Conservation (phyloP, 805 yeast genomes). For the Lipomyces japonicus region DNA sequence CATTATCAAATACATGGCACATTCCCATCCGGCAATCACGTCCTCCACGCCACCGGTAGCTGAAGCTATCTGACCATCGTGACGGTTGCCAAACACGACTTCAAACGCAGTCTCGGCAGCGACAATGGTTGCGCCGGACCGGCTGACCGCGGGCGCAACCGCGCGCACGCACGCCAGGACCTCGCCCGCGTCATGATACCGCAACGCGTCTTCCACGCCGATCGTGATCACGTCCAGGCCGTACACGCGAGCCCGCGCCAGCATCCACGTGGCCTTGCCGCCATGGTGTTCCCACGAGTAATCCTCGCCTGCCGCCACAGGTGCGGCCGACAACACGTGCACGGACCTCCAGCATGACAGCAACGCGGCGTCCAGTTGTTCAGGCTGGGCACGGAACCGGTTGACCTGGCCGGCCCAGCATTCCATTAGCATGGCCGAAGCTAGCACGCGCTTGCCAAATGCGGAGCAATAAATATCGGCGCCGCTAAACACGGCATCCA, state of each 20-base stretch:
- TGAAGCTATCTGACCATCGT: neutral
- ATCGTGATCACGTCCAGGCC: constrained; percentile 9
- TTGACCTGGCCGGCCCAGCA: constrained; percentile 16
- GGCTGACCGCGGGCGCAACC: constrained; percentile 1
- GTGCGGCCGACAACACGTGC: neutral
- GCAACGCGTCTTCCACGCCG: constrained; percentile 14
- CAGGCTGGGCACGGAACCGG: constrained; percentile 9
- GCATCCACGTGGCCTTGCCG: constrained; percentile 19
- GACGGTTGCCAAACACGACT: constrained; percentile 13
- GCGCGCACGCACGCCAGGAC: constrained; percentile 11
- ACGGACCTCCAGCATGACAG: constrained; percentile 9
- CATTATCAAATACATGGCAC: constrained; percentile 16
- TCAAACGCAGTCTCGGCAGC: constrained; percentile 22
- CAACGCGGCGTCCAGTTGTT: constrained; percentile 17
- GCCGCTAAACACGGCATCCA: constrained; percentile 19
- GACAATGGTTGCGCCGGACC: constrained; percentile 6
- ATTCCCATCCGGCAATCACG: constrained; percentile 21
- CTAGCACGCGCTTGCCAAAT: constrained; percentile 30
- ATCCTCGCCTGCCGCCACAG: neutral
- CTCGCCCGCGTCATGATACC: constrained; percentile 21
- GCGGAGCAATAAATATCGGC: constrained; percentile 22
- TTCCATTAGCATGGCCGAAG: constrained; percentile 32
- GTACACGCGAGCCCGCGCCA: constrained; percentile 13
- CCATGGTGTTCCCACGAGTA: constrained; percentile 8
- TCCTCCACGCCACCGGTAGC: constrained; percentile 18